A percentile compares a stretch with the other conserved stretches of the same genome.
These are phyloP conservation scores for Penicillium sp. DNA, from an alignment of 2,329 filamentous ascomycete species.

Conservation along the genomic window DNA sequence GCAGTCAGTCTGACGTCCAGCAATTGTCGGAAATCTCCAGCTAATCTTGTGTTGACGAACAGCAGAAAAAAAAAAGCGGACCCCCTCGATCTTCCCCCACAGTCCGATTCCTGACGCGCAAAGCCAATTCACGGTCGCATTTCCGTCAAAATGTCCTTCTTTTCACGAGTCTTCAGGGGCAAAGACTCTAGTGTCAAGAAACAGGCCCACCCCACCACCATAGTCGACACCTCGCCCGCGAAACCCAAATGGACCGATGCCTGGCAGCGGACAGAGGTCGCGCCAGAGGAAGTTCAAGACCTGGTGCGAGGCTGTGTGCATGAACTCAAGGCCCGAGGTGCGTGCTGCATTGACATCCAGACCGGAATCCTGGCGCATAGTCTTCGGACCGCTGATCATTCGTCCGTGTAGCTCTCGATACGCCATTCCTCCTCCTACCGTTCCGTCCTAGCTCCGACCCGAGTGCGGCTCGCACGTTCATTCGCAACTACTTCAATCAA, in stretches of 20 bases:
- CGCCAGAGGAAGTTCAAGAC: conserved; percentile 88
- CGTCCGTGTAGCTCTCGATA: conserved; percentile 69
- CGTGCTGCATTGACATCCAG: conserved; percentile 42
- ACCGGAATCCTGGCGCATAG: conserved; percentile 22
- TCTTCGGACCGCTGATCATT: conserved; percentile 35
- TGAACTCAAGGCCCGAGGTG: conserved; percentile 94
- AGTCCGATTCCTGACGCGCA: conserved; percentile 6
- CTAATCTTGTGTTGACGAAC: conserved; percentile 12
- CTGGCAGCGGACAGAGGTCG: conserved; percentile 78
- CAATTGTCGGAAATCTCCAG: neutral
- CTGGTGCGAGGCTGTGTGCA: conserved; percentile 80
- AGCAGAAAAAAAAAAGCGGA: conserved; percentile 15
- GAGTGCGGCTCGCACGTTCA: conserved; percentile 85
- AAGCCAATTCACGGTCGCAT: conserved; percentile 19
- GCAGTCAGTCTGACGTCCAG: neutral
- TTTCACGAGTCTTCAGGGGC: conserved; percentile 68
- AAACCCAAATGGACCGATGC: conserved; percentile 86
- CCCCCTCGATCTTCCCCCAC: conserved; percentile 4
- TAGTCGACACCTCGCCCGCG: conserved; percentile 55
- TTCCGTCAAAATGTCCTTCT: conserved; percentile 54
- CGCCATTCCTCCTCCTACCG: conserved; percentile 88
- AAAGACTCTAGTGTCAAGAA: conserved; percentile 71
- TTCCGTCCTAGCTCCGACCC: conserved; percentile 93
- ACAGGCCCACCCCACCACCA: conserved; percentile 52
- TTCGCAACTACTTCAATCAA: conserved; percentile 86